Base-by-base conservation (phyloP, 805 yeast species). In the Wickerhamomyces xylosicus region DNA sequence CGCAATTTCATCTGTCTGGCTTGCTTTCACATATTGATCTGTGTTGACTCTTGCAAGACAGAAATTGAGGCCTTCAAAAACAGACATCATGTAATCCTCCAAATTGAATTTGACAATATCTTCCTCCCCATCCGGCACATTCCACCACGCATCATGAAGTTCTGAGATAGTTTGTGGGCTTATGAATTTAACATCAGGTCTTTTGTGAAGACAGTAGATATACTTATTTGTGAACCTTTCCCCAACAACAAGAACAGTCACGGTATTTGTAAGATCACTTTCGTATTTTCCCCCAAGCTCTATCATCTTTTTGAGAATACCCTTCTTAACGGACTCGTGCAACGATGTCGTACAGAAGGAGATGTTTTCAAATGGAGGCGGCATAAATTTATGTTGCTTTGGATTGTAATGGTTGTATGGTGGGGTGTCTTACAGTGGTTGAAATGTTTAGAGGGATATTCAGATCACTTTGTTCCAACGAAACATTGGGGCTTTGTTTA, bases 251-350 rank as follows among this genome's bases (percentile, higher is more conserved):
- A 82, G 56, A 32, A 72, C 71, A 38, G 71, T 67, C 3, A 74
- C 79, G 52, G 76, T 78, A 36, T 76, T 71, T 63, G 79, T 74
- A 46, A 81, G 57, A 49, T 79, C 79, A 33, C 66, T 66, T 41
- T 69, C 65, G 46, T 67, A 72, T 9, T 48, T 51, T 1, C 87
- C 89, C 7, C 89, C 90, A 54, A 81, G 63, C 8, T 67, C 60
- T 20, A 59, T 53, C 41, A 80, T 66, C 50, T 68, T 69, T 9
- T 58, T 53, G 2, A 69, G 63, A 20, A 78, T 49, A 14, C 62
- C 66, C 19, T 64, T 62, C 45, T 55, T 34, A 16, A 45, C 20
- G 5, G 52, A 52, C 9, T 46, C 42, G 28, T 50, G 42, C 4
- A 54, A 41, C 5, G 56, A 43, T 1, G 58, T 54, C 3, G 56